phyloP scores from a whole-genome alignment of 2,329 filamentous ascomycete genomes.

The Calcarisporium arbuscula region DNA sequence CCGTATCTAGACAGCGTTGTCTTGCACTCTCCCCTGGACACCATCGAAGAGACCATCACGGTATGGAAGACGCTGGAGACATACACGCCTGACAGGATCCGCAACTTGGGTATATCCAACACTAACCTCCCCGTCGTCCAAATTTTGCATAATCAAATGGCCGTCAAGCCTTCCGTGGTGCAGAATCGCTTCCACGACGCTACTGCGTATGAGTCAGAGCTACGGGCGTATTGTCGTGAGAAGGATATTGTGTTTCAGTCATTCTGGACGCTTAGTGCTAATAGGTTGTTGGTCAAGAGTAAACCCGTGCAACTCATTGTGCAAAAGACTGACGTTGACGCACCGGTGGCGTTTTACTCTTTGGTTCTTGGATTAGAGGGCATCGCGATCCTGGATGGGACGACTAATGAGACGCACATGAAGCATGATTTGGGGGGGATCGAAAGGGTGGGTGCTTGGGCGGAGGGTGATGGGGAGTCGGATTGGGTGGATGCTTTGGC shows the following conservation, averaged over 20 bases:
- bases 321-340: conserved; percentile 25
- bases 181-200: conserved; percentile 67
- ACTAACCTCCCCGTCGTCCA: conserved; percentile 52
- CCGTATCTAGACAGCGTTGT: conserved; percentile 66
- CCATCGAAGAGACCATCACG: conserved; percentile 43
- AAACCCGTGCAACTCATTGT: conserved; percentile 46
- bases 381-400: conserved; percentile 40
- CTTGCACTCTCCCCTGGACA: conserved; percentile 55
- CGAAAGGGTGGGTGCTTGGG: conserved; percentile 34
- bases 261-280: conserved; percentile 49
- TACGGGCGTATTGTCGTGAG: conserved; percentile 47
- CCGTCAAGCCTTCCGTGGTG: conserved; percentile 49
- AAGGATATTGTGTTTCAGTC: conserved; percentile 41
- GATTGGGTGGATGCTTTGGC: conserved; percentile 43
- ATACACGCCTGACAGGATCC: conserved; percentile 59
- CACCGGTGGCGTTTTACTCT: conserved; percentile 38
- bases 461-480: conserved; percentile 32
- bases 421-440: conserved; percentile 39
- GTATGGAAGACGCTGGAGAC: conserved; percentile 62
- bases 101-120: conserved; percentile 70
- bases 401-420: conserved; percentile 41
- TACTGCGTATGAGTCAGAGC: conserved; percentile 51
- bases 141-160: conserved; percentile 39
- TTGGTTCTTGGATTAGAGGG: conserved; percentile 41
- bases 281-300: conserved; percentile 30